Percentiles rank a stretch among this genome's conserved stretches.
Conservation (phyloP, 441 rosid genomes). For the Arabidopsis hybrid region DNA sequence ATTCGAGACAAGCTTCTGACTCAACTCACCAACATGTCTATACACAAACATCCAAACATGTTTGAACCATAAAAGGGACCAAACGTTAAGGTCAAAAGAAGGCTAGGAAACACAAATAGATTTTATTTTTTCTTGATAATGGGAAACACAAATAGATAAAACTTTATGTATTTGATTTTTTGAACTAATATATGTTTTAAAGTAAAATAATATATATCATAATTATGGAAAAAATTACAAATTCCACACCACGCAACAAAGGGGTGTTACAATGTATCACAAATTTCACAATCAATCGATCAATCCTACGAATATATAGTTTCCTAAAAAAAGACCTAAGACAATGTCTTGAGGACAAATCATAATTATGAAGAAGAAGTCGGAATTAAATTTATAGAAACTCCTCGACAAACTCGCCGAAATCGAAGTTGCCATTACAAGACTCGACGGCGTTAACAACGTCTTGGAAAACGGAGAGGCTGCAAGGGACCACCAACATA, state of each 20-base stretch:
- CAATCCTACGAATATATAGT: conserved; percentile 23
- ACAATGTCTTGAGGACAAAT: neutral
- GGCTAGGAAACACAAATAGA: neutral
- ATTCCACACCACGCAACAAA: conserved; percentile 47
- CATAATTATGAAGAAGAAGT: neutral
- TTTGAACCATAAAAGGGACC: conserved; percentile 17
- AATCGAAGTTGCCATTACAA: conserved; percentile 67
- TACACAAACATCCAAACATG: conserved; percentile 26
- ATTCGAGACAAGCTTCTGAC: conserved; percentile 27
- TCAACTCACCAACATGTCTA: conserved; percentile 18
- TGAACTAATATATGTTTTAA: neutral
- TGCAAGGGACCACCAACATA: conserved; percentile 78
- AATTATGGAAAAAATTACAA: conserved; percentile 10
- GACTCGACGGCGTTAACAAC: conserved; percentile 72
- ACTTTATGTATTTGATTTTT: neutral
- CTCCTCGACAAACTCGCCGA: conserved; percentile 77
- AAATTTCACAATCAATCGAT: conserved; percentile 18
- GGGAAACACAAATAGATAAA: neutral
- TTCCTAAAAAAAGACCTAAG: neutral
- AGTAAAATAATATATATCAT: neutral
- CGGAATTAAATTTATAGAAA: conserved; percentile 47
- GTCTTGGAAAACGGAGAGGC: conserved; percentile 69
- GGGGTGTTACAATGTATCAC: conserved; percentile 42
- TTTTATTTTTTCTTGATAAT: no score
- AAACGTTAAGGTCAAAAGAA: neutral